Base-by-base conservation (phyloP, 805 yeast genomes). In the Hanseniaspora pseudoguilliermondii region DNA sequence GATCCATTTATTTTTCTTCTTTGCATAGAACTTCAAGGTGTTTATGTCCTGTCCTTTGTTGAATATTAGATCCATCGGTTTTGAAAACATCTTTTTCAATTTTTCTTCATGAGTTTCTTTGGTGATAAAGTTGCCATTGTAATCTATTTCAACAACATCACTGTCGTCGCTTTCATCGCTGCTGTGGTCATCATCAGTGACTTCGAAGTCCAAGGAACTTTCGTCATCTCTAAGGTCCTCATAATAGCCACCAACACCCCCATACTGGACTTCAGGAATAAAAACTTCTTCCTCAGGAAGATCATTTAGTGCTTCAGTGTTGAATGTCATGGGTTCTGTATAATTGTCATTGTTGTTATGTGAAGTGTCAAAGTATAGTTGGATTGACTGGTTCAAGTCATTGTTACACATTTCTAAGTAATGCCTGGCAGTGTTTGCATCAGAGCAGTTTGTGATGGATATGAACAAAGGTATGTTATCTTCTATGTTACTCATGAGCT, bases 21-120 rank as follows among this genome's bases (percentile, higher is more conserved):
- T 76, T 1, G 95, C 97, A 59, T 75, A 73, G 1, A 63, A 60
- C 61, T 82, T 86, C 2, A 97, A 97, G 1, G 65, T 72, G 42
- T 86, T 93, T n/a, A 93, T 67, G 27, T 32, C 25, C 0, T 23
- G 8, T 5, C 20, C 23, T 4, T 41, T 23, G 9, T 44, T 32
- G 21, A 42, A 42, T 5, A 40, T 32, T 1, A 50, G 71, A 62
- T 91, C 97, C 71, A 87, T 91, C 0, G 99, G 99, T 0, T 98
- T 97, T 59, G 91, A 75, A 69, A 91, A 93, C 32, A 93, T 73
- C 59, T 77, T 77, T 5, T 96, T 97, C 49, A 93, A 72, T 51
- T 95, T 74, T 60, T 81, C 75, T 68, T 79, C 88, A 50, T 75
- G 80, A 20, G 57, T 16, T 21, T 35, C 42, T 25, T 54, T 78